Base-by-base conservation (phyloP, 2,329 filamentous ascomycete genomes). In the Aspergillus terreus region DNA sequence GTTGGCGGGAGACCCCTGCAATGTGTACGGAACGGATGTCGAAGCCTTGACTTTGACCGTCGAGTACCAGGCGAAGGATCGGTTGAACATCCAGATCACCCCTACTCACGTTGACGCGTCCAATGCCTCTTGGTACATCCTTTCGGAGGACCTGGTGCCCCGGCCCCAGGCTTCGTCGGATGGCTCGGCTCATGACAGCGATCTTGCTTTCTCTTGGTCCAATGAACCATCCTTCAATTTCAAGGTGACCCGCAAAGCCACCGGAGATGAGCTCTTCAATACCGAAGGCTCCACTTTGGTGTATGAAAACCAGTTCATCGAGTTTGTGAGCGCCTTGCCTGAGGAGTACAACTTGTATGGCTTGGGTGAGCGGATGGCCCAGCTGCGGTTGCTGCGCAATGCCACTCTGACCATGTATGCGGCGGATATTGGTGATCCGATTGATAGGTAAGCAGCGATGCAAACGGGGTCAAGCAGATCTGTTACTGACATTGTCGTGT, bases 1-100 rank as follows among this genome's bases (percentile, higher is more conserved):
- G 0, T 64, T 84, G 48, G 80, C 79, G 35, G 82, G 81, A 3
- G 58, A 72, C 19, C 65, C 80, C 27, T 84, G 90, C 74, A 87
- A 92, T 68, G 81, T 83, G 19, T 95, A 92, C 57, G 90, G 90
- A 0, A 86, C 79, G 6, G 90, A 95, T 64, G 74, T 95, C 25
- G 77, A 84, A 21, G 74, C 79, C 4, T 73, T 95, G 45, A 79
- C 78, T 33, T 73, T 95, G 30, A 79, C 82, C 3, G 85, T 94
- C 11, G 81, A 85, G 61, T 86, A 85, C 58, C 83, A 89, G 64
- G 78, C 81, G 4, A 70, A 72, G 14, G 81, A 88, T 59, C 79
- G 88, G 1, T 69, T 94, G 38, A 84, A 86, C 50, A 76, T 94
- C 46, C 82, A 85, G 59, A 90, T 95, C 49, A 74, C 79, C 15